Base-by-base conservation (phyloP, 2,329 filamentous ascomycete genomes). In the Periconia sp. region DNA sequence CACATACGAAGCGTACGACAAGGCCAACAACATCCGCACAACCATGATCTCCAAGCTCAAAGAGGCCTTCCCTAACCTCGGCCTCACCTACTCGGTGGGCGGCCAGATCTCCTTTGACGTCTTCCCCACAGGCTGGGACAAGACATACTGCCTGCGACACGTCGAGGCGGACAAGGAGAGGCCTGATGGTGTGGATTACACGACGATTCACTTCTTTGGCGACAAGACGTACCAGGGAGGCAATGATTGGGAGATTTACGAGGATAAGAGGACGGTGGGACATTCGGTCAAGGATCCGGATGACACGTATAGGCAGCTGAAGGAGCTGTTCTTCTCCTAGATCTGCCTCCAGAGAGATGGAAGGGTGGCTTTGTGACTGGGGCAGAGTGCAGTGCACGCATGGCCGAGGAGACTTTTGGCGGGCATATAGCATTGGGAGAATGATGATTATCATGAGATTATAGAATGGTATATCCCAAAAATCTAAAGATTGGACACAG, bases 71-170 rank as follows among this genome's bases (percentile, higher is more conserved):
- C 81, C 84, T 2, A 84, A 96, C 71, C 77, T 89, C 52, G 90
- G 89, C 24, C 78, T 97, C 62, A 96, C 89, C 82, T 96, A 87
- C 79, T 92, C 90, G 52, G 95, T 99, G 62, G 94, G 94, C 59
- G 94, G 94, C 39, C 90, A 96, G 69, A 96, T 99, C 73, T 96
- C 92, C 47, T 99, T 99, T 72, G 94, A 99, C 68, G 88, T 97
- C 63, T 99, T 99, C 81, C 94, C 94, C 53, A 83, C 78, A 2
- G 94, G 94, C 65, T 99, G 94, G 94, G 94, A 99, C 77, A 99
- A 97, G 85, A 96, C 89, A 8, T 99, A 96, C 81, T 96, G 92
- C 77, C 79, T 97, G 57, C 78, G 83, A 60, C 92, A 96, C 73
- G 78, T 97, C 50, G 89, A 94, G 75, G 81, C 81, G 52, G 92